Evolutionary conservation across 2,329 filamentous ascomycete genomes (phyloP).

Genomic region (Aspergillus aculeatinus): DNA sequence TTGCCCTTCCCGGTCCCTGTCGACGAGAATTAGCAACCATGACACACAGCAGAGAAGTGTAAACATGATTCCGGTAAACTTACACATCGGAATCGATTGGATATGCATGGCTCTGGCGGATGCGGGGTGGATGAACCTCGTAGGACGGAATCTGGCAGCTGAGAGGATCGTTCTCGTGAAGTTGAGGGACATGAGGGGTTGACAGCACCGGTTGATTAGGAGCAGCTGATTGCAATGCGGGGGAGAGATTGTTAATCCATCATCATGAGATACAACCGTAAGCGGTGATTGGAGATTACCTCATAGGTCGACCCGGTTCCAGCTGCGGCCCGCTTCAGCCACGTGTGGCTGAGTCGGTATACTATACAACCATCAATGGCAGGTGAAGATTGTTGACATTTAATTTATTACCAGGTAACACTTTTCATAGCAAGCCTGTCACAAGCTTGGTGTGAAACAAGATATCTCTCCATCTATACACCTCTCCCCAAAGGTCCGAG

Average conservation of each 20-base stretch:
- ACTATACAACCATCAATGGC: neutral
- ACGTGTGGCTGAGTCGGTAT: neutral
- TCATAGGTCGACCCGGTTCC: conserved; percentile 3
- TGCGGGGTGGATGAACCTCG: conserved; percentile 6
- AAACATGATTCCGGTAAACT: conserved; percentile 18
- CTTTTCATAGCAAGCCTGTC: too few species aligned
- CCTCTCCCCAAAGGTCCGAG: neutral
- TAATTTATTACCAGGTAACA: too few species aligned
- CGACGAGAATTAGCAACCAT: neutral
- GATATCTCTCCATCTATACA: too few species aligned
- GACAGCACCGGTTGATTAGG: neutral
- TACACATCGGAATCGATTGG: conserved; percentile 56
- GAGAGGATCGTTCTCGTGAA: conserved; percentile 27
- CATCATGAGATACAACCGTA: neutral
- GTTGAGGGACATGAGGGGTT: conserved; percentile 27
- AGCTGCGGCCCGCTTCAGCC: too few species aligned
- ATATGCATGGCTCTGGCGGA: conserved; percentile 48
- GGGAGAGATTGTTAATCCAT: conserved; percentile 4
- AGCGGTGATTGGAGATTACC: conserved; percentile 14
- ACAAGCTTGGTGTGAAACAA: too few species aligned
- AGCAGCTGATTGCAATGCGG: conserved; percentile 7
- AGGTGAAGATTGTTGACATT: too few species aligned
- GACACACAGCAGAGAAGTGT: neutral
- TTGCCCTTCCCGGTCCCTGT: conserved; percentile 44
- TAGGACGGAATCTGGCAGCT: conserved; percentile 13